Conservation (phyloP, 1,139 yeast species). For the Candida tetrigidarum region DNA sequence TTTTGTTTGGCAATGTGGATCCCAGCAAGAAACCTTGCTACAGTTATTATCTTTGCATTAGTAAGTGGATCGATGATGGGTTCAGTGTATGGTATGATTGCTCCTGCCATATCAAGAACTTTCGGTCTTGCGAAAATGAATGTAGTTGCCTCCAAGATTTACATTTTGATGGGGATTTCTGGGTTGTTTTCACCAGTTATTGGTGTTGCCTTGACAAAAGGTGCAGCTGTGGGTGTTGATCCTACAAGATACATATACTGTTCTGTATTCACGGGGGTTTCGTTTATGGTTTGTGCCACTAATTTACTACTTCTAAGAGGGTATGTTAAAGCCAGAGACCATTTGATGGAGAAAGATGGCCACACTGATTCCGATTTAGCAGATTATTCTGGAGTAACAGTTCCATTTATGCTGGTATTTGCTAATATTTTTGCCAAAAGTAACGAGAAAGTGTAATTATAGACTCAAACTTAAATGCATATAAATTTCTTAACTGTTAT, state of each 20-base stretch:
- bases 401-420: slow-evolving; percentile 21
- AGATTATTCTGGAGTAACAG: slow-evolving; percentile 22
- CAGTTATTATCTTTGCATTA: slow-evolving; percentile 30
- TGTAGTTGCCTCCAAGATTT: slow-evolving; percentile 49
- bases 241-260: slow-evolving; percentile 54
- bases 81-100: slow-evolving; percentile 31
- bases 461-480: too few species aligned
- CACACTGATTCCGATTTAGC: slow-evolving; percentile 23
- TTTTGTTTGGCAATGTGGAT: slow-evolving; percentile 40
- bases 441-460: slow-evolving; percentile 14
- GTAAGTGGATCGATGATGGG: slow-evolving; percentile 35
- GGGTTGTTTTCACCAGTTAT: slow-evolving; percentile 58
- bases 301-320: slow-evolving; percentile 48
- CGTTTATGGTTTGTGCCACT: slow-evolving; percentile 48
- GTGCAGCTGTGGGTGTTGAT: slow-evolving; percentile 34
- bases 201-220: slow-evolving; percentile 50
- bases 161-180: slow-evolving; percentile 50
- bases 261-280: slow-evolving; percentile 55
- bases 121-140: slow-evolving; percentile 55
- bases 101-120: slow-evolving; percentile 37
- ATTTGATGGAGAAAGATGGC: slow-evolving; percentile 21
- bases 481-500: too few species aligned
- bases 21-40: slow-evolving; percentile 37
- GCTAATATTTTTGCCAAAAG: slow-evolving; percentile 19
- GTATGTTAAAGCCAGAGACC: slow-evolving; percentile 51